Percentiles rank a stretch among this genome's conserved stretches.
phyloP scores from a whole-genome alignment of 108 stramenopile species.

The Aureococcus anophagefferens region DNA sequence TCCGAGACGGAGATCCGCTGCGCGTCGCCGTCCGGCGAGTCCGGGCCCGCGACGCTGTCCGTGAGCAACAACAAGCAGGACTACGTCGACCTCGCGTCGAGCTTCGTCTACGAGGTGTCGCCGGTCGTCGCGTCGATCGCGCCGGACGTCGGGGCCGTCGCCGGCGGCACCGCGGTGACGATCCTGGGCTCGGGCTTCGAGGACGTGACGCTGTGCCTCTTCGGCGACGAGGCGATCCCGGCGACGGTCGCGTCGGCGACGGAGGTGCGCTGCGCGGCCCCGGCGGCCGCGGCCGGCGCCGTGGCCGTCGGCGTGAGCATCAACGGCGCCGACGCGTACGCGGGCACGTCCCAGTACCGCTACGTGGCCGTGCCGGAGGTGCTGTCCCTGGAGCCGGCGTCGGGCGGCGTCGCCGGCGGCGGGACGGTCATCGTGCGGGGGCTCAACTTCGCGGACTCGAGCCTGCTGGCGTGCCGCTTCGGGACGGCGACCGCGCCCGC shows the following conservation, averaged over 20 bases:
- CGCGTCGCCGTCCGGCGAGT: conserved; percentile 10
- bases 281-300: background rate
- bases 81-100: background rate
- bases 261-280: conserved; percentile 23
- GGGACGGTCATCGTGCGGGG: conserved; percentile 20
- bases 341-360: background rate
- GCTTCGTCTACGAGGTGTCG: background rate
- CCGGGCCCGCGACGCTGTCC: conserved; percentile 10
- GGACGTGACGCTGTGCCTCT: conserved; percentile 12
- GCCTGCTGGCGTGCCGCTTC: conserved; percentile 17
- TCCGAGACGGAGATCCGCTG: conserved; percentile 12
- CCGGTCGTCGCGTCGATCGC: background rate
- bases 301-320: conserved; percentile 3
- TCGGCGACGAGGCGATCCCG: conserved; percentile 7
- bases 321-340: background rate
- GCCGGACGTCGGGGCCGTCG: background rate
- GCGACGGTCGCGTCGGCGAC: conserved; percentile 16
- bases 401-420: conserved; percentile 22
- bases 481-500: conserved; percentile 1
- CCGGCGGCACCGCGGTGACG: conserved; percentile 17
- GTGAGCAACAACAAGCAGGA: conserved; percentile 17
- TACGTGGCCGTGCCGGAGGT: background rate
- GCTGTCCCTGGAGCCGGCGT: conserved; percentile 2
- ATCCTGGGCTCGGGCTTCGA: conserved; percentile 11
- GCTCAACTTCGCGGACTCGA: conserved; percentile 14